Percentiles rank a stretch among this genome's conserved stretches.
These are phyloP conservation scores for Mucor ambiguus DNA, from an alignment of 371 early-diverging fungal species.

Conservation along the genomic window DNA sequence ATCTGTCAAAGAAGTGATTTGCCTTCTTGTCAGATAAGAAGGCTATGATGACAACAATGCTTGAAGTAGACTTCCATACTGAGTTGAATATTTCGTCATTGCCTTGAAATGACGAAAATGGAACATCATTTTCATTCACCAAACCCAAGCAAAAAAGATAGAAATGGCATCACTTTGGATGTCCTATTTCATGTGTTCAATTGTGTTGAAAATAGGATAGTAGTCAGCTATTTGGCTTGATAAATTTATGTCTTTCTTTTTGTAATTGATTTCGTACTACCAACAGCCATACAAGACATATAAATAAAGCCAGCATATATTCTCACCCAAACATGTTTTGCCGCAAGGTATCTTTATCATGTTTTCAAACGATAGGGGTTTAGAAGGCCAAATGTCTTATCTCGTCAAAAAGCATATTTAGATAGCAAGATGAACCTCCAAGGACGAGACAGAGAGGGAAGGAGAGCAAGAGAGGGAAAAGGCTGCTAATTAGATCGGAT, in stretches of 20 bases:
- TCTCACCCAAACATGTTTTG: background rate
- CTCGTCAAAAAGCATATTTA: background rate
- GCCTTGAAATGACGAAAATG: background rate
- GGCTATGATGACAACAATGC: background rate
- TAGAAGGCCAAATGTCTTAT: background rate
- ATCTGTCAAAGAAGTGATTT: background rate
- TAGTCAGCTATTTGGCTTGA: background rate
- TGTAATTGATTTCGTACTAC: constrained; percentile 8
- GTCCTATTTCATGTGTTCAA: background rate
- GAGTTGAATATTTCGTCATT: background rate
- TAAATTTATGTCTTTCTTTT: background rate
- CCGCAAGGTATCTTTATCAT: background rate
- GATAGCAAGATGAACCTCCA: background rate
- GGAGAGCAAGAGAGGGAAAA: background rate
- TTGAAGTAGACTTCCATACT: background rate
- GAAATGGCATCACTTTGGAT: background rate
- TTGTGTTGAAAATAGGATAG: background rate
- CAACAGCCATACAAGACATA: background rate
- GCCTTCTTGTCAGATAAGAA: background rate
- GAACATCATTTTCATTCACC: background rate
- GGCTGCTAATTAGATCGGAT: background rate
- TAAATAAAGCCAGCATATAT: background rate
- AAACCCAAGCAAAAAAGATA: background rate
- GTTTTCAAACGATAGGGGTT: background rate
- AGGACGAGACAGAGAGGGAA: background rate